Conservation (phyloP, 2,329 filamentous ascomycete genomes). For the Phaeosphaeria sp. region DNA sequence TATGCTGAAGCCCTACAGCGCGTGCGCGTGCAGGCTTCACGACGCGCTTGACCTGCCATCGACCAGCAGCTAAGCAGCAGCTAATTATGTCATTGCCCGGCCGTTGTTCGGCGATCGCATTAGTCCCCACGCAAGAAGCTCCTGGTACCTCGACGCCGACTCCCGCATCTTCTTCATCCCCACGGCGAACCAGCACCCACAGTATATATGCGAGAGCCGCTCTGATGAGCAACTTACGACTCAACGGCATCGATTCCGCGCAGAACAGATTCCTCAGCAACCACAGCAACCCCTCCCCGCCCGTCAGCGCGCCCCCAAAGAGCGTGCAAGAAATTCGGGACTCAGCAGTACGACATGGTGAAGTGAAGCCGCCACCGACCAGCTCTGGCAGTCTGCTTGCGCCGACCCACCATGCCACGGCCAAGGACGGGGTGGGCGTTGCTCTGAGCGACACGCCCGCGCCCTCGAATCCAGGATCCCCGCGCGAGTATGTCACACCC, state of each 20-base stretch:
- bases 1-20: background rate
- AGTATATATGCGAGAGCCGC: constrained; percentile 58
- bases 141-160: background rate
- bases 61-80: background rate
- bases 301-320: constrained; percentile 13
- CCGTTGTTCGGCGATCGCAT: background rate
- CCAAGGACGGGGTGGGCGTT: constrained; percentile 55
- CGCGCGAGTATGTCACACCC: constrained; percentile 61
- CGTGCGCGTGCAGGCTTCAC: constrained; percentile 1
- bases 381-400: constrained; percentile 17
- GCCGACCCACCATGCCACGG: constrained; percentile 20
- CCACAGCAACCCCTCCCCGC: constrained; percentile 23
- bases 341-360: constrained; percentile 29
- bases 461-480: constrained; percentile 67
- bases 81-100: background rate
- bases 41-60: background rate
- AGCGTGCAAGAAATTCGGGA: constrained; percentile 33
- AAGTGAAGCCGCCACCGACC: constrained; percentile 40
- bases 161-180: constrained; percentile 12
- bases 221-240: constrained; percentile 54
- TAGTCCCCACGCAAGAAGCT: background rate
- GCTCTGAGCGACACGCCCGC: constrained; percentile 68
- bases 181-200: constrained; percentile 52
- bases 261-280: constrained; percentile 19
- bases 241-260: constrained; percentile 27